Conservation (phyloP, 2,329 filamentous ascomycete species). For the Lojkania enalia region DNA sequence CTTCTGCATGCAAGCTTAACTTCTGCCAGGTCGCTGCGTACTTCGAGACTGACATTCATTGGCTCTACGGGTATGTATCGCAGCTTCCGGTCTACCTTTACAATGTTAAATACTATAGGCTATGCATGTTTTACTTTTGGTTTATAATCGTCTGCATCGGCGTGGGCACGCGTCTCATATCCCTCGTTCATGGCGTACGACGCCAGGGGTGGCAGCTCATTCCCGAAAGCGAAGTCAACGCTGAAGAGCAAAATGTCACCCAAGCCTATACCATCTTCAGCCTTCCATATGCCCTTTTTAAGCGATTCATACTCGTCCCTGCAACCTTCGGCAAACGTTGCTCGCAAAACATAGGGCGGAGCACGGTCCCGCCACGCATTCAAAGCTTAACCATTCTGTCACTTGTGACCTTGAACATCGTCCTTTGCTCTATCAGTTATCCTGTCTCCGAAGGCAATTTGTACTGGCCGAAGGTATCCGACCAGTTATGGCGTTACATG, state of each 20-base stretch:
- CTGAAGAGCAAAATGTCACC: neutral
- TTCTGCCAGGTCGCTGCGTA: constrained; percentile 27
- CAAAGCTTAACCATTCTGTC: constrained; percentile 50
- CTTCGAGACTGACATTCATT: constrained; percentile 35
- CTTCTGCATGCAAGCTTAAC: neutral
- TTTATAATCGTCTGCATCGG: constrained; percentile 29
- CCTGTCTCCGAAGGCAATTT: constrained; percentile 52
- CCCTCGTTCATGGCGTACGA: constrained; percentile 17
- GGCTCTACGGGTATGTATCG: constrained; percentile 30
- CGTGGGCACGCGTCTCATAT: constrained; percentile 23
- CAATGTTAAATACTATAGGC: constrained; percentile 15
- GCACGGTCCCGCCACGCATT: constrained; percentile 53
- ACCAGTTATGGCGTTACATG: constrained; percentile 58
- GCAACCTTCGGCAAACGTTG: constrained; percentile 49
- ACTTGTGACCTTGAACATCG: constrained; percentile 51
- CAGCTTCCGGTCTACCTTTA: neutral
- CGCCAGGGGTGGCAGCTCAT: constrained; percentile 12
- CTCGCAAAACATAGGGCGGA: constrained; percentile 48
- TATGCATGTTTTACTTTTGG: constrained; percentile 41
- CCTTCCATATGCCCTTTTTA: constrained; percentile 20
- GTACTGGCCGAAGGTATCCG: constrained; percentile 42
- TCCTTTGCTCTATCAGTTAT: constrained; percentile 52
- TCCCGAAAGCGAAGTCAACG: constrained; percentile 3
- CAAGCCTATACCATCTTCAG: constrained; percentile 3
- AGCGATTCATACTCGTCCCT: constrained; percentile 47